Evolutionary conservation across 2,329 filamentous ascomycete species (phyloP).

Genomic region (Ceratocystis huliohia): DNA sequence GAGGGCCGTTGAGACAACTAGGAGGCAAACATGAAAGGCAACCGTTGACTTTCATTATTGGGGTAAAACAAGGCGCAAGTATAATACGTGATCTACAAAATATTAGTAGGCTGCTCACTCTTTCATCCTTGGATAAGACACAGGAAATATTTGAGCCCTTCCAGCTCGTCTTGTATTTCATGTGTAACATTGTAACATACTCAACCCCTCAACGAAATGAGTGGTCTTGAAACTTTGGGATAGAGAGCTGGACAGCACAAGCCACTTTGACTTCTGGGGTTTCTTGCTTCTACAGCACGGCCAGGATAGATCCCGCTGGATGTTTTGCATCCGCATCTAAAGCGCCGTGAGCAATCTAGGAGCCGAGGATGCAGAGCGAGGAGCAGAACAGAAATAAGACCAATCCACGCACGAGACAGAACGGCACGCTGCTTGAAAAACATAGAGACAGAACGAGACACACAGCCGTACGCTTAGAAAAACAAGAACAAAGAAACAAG

Average conservation of each 20-base stretch:
- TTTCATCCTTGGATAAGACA: background rate
- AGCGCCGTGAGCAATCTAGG: background rate
- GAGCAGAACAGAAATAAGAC: background rate
- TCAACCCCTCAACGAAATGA: background rate
- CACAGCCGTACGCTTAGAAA: background rate
- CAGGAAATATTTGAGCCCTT: background rate
- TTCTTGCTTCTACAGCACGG: background rate
- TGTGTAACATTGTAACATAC: conserved; percentile 3
- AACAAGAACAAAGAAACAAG: background rate
- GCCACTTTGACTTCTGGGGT: background rate
- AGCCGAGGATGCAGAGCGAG: background rate
- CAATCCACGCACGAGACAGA: background rate
- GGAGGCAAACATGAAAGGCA: background rate
- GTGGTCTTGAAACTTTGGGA: background rate
- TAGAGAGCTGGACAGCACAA: background rate
- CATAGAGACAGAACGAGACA: background rate
- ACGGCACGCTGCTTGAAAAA: background rate
- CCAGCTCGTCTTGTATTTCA: conserved; percentile 1
- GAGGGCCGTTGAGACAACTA: background rate
- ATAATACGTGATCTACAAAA: background rate
- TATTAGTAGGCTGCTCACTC: background rate
- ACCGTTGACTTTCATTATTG: background rate
- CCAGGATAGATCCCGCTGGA: background rate
- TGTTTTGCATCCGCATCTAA: no score
- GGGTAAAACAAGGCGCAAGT: background rate